Conservation (phyloP, 257 asterid species). For the Solanum appendiculatum region DNA sequence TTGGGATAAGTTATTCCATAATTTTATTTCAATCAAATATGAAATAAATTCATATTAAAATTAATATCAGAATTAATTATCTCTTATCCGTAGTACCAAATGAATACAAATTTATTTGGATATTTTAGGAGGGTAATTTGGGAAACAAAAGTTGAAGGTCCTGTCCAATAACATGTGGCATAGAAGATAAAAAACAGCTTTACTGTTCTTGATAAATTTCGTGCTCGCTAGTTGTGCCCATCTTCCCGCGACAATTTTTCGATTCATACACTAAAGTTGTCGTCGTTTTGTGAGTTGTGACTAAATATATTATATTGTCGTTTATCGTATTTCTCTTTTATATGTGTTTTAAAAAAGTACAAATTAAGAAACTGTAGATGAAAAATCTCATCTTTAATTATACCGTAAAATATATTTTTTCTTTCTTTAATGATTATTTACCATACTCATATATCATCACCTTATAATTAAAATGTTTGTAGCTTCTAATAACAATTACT, state of each 20-base stretch:
- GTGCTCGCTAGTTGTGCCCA: slow-evolving; percentile 37
- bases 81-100: too few relatives aligned
- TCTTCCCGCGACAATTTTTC: slow-evolving; percentile 2
- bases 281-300: not conserved
- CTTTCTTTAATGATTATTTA: too few relatives aligned
- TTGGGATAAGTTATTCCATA: too few relatives aligned
- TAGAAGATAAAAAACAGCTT: slow-evolving; percentile 25
- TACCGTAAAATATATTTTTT: too few relatives aligned
- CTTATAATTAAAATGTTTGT: too few relatives aligned
- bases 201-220: slow-evolving; percentile 14
- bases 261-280: slow-evolving; percentile 8
- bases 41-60: too few relatives aligned
- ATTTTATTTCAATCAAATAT: too few relatives aligned
- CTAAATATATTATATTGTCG: not conserved
- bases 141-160: slow-evolving; percentile 10
- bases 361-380: not conserved
- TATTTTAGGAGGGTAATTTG: slow-evolving; percentile 12
- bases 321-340: fast-evolving
- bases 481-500: too few relatives aligned
- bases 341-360: not conserved
- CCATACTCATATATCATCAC: too few relatives aligned
- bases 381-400: too few relatives aligned
- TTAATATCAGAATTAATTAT: too few relatives aligned
- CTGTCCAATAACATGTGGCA: slow-evolving; percentile 33
- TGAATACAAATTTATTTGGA: not conserved